A percentile compares a stretch with the other conserved stretches of the same genome.
These are phyloP conservation scores for Pseudocercospora fuligena DNA, from an alignment of 2,329 filamentous ascomycete species.

Conservation along the genomic window DNA sequence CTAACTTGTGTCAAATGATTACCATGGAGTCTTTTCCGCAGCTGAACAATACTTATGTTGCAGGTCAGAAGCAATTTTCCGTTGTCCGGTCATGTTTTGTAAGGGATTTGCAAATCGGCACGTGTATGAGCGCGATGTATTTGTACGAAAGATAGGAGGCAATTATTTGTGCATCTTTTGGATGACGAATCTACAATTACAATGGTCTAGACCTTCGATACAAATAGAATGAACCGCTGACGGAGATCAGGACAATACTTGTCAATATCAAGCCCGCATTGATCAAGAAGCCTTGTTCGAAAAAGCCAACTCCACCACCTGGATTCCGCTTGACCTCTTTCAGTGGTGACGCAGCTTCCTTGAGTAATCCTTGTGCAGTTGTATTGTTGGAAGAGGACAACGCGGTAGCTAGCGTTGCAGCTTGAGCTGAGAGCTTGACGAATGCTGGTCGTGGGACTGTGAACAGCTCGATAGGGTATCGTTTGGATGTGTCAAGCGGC, in stretches of 20 bases:
- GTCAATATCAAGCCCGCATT: slow-evolving; percentile 42
- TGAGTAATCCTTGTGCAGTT: slow-evolving; percentile 27
- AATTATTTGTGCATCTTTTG: too few relatives aligned
- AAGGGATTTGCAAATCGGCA: too few relatives aligned
- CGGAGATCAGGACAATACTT: slow-evolving; percentile 29
- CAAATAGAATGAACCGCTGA: slow-evolving; percentile 25
- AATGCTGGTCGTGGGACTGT: slow-evolving; percentile 52
- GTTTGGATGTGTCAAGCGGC: slow-evolving; percentile 34
- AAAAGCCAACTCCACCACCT: slow-evolving; percentile 44
- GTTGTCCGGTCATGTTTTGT: too few relatives aligned
- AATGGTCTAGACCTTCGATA: slow-evolving; percentile 23
- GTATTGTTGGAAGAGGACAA: slow-evolving; percentile 16
- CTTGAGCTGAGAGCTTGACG: slow-evolving; percentile 24
- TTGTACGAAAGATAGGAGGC: too few relatives aligned
- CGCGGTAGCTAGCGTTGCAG: slow-evolving; percentile 12
- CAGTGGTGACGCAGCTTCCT: slow-evolving; percentile 32
- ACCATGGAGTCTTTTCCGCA: too few relatives aligned
- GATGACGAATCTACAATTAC: not conserved
- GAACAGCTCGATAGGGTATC: slow-evolving; percentile 54
- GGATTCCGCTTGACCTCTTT: slow-evolving; percentile 41
- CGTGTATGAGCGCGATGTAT: too few relatives aligned
- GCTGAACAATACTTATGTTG: too few relatives aligned
- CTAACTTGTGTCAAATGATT: too few relatives aligned
- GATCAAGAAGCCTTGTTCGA: slow-evolving; percentile 45
- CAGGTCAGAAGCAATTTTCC: too few relatives aligned